Percentiles rank a stretch among this genome's conserved stretches.
phyloP scores from a whole-genome alignment of 2,329 filamentous ascomycete species.

The Westerdykella sp. region DNA sequence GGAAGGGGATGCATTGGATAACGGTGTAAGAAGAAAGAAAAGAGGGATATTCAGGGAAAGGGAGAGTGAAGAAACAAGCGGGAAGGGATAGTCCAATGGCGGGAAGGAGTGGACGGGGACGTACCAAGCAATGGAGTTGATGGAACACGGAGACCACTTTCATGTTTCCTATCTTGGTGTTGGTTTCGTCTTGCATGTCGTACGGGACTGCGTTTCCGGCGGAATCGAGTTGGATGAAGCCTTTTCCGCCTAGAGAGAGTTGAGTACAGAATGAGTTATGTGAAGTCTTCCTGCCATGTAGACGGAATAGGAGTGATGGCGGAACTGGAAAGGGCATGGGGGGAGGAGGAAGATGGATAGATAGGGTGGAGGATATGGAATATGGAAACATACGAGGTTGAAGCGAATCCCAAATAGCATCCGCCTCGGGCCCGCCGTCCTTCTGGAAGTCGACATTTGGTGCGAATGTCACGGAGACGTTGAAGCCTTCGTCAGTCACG shows the following conservation, averaged over 20 bases:
- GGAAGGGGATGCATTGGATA: no score
- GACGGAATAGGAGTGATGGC: no score
- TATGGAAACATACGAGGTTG: not conserved
- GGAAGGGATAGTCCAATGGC: no score
- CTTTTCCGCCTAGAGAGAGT: not conserved
- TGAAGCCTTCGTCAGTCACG: not conserved
- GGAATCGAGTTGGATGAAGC: not conserved
- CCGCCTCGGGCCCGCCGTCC: not conserved
- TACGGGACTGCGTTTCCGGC: not conserved
- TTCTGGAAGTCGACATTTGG: not conserved
- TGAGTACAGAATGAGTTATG: not conserved
- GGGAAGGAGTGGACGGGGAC: not conserved
- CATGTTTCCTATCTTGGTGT: not conserved
- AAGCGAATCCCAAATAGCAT: not conserved
- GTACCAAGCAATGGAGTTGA: constrained; percentile 1
- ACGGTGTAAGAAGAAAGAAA: no score
- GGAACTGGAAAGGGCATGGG: not conserved
- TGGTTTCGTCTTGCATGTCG: not conserved
- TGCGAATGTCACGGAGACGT: not conserved
- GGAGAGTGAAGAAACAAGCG: no score
- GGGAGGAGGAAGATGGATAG: no score
- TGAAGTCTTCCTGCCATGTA: no score
- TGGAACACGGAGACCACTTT: constrained; percentile 1
- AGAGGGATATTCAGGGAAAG: no score
- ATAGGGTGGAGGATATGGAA: no score